Evolutionary conservation across 2,329 filamentous ascomycete genomes (phyloP).

Genomic region (Botrytis byssoidea): DNA sequence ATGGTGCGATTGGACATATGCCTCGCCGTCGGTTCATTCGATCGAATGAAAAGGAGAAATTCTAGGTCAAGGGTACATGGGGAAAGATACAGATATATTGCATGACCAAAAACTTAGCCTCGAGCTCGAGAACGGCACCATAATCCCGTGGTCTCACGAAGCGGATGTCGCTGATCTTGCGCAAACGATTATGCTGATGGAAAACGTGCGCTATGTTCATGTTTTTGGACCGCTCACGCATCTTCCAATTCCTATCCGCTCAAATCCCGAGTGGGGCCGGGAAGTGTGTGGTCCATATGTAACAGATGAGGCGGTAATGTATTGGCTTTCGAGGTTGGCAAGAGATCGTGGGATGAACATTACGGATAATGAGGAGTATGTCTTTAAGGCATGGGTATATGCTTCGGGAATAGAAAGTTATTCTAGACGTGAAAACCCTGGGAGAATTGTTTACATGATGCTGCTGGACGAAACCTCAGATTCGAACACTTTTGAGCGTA

Average conservation of each 20-base stretch:
- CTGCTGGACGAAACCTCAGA: neutral
- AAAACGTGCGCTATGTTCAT: fast-evolving
- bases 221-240: fast-evolving
- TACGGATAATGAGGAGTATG: neutral
- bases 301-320: fast-evolving
- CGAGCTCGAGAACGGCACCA: neutral
- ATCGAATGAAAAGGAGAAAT: fast-evolving
- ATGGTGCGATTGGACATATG: neutral
- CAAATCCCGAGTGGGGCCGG: fast-evolving
- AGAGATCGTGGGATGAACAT: neutral
- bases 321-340: neutral
- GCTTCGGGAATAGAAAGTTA: fast-evolving
- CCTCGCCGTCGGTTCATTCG: neutral
- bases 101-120: fast-evolving
- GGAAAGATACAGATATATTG: neutral
- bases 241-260: fast-evolving
- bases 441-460: neutral
- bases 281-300: fast-evolving
- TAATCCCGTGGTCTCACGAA: neutral
- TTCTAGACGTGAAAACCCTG: too few relatives aligned
- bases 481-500: neutral
- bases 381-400: neutral
- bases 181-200: neutral
- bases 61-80: fast-evolving
- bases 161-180: neutral